These are phyloP conservation scores for Cutaneotrichosporon spelunceum DNA, from an alignment of 1,284 basidiomycete species.

Conservation along the genomic window DNA sequence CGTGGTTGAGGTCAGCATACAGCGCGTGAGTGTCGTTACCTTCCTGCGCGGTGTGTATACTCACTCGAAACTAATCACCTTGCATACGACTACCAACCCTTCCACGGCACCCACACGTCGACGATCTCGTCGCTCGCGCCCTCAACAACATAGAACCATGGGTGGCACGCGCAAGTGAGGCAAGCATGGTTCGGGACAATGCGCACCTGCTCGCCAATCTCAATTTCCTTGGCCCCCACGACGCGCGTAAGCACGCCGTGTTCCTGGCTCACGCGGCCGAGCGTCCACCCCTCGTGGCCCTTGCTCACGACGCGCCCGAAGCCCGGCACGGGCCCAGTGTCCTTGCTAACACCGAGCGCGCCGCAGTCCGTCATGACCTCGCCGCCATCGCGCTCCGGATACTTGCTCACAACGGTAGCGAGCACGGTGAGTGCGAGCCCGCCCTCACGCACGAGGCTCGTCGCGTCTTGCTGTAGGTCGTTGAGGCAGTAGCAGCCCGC, in stretches of 20 bases:
- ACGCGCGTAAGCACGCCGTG: conserved; percentile 65
- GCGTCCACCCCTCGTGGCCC: conserved; percentile 61
- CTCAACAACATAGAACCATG: conserved; percentile 80
- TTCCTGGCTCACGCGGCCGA: conserved; percentile 71
- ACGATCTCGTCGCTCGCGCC: conserved; percentile 60
- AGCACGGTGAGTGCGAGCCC: conserved; percentile 61
- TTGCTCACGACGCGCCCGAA: conserved; percentile 64
- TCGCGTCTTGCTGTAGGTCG: conserved; percentile 78
- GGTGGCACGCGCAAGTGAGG: conserved; percentile 68
- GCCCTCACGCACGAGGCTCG: conserved; percentile 58
- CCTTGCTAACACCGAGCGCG: conserved; percentile 78
- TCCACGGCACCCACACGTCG: conserved; percentile 87
- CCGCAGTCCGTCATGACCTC: conserved; percentile 70
- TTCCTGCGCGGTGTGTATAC: no score
- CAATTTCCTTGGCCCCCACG: conserved; percentile 45
- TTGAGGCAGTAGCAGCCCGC: conserved; percentile 75
- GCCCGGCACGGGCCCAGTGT: conserved; percentile 66
- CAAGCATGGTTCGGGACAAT: conserved; percentile 58
- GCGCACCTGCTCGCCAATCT: conserved; percentile 57
- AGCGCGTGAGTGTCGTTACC: no score
- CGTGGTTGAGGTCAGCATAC: no score
- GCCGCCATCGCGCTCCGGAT: conserved; percentile 58
- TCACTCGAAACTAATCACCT: background rate
- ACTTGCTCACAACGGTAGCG: conserved; percentile 70
- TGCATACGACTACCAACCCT: conserved; percentile 64